Evolutionary conservation across 805 yeast genomes (phyloP).

Genomic region (Candida boidinii): DNA sequence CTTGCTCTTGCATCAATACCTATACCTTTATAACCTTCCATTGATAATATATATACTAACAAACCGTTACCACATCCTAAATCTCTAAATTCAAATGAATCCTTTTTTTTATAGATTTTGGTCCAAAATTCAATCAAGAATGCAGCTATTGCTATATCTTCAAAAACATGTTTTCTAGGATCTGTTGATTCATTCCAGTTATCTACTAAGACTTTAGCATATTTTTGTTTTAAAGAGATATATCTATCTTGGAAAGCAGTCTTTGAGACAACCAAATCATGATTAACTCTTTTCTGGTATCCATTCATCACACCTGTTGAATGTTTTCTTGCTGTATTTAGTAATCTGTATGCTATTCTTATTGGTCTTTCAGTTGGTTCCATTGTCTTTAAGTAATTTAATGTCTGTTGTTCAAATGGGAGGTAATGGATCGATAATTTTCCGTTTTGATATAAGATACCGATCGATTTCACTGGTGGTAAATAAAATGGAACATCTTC

Average conservation of each 20-base stretch:
- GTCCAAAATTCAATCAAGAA: conserved; percentile 84
- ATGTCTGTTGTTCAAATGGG: conserved; percentile 38
- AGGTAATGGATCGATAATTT: conserved; percentile 66
- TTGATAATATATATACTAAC: conserved; percentile 60
- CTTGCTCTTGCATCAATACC: conserved; percentile 89
- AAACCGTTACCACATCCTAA: conserved; percentile 95
- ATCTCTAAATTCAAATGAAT: conserved; percentile 67
- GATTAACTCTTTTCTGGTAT: conserved; percentile 80
- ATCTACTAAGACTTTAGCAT: conserved; percentile 66
- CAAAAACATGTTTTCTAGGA: conserved; percentile 92
- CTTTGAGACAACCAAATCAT: conserved; percentile 78
- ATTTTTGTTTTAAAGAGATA: conserved; percentile 70
- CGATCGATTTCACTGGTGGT: conserved; percentile 80
- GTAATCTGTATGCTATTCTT: conserved; percentile 72
- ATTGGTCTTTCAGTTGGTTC: conserved; percentile 52
- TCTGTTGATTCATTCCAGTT: conserved; percentile 93
- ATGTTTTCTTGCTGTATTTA: conserved; percentile 77
- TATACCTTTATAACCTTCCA: conserved; percentile 74
- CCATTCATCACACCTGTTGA: conserved; percentile 79
- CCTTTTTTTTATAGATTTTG: conserved; percentile 30
- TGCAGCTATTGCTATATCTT: conserved; percentile 93
- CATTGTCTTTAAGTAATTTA: conserved; percentile 21
- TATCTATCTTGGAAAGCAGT: conserved; percentile 78
- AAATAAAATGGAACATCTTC: conserved; percentile 78
- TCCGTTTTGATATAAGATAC: conserved; percentile 42